These are phyloP conservation scores for Turnera subulata DNA, from an alignment of 345 rosid genomes.

Conservation along the genomic window DNA sequence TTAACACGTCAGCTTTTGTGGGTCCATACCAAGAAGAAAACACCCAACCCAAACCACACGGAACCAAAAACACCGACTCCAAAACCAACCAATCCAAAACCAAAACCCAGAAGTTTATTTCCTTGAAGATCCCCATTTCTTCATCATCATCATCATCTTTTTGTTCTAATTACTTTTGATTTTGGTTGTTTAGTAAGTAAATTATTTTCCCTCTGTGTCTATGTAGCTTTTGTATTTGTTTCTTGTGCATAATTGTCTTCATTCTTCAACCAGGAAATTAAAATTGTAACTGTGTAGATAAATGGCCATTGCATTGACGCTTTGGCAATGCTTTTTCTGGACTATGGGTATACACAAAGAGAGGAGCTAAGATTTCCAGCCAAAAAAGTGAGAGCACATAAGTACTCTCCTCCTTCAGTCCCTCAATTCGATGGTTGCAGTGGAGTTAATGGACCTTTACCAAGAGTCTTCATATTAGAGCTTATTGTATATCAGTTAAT, in stretches of 20 bases:
- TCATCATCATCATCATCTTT: too few relatives aligned
- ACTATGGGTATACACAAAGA: constrained; percentile 65
- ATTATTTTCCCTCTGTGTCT: too few relatives aligned
- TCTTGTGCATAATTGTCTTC: too few relatives aligned
- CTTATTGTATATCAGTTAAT: constrained; percentile 79
- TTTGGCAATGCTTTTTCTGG: constrained; percentile 70
- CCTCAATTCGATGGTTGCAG: constrained; percentile 35
- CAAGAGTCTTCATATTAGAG: constrained; percentile 86
- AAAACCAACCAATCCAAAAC: too few relatives aligned
- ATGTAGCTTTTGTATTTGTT: too few relatives aligned
- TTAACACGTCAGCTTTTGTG: too few relatives aligned
- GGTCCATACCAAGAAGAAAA: too few relatives aligned
- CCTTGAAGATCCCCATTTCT: background rate
- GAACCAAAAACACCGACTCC: too few relatives aligned
- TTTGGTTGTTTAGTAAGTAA: too few relatives aligned
- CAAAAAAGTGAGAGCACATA: constrained; percentile 78
- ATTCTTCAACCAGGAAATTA: too few relatives aligned
- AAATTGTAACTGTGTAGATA: too few relatives aligned
- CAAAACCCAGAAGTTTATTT: constrained; percentile 14
- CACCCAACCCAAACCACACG: too few relatives aligned
- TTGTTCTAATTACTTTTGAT: background rate
- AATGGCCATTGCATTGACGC: constrained; percentile 78
- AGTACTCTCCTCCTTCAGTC: constrained; percentile 81
- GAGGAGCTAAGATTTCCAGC: constrained; percentile 91
- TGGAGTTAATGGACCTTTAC: constrained; percentile 72